Percentiles rank a stretch among this genome's conserved stretches.
phyloP scores from a whole-genome alignment of 2,329 filamentous ascomycete genomes.

The Apiospora rasikravindrae region DNA sequence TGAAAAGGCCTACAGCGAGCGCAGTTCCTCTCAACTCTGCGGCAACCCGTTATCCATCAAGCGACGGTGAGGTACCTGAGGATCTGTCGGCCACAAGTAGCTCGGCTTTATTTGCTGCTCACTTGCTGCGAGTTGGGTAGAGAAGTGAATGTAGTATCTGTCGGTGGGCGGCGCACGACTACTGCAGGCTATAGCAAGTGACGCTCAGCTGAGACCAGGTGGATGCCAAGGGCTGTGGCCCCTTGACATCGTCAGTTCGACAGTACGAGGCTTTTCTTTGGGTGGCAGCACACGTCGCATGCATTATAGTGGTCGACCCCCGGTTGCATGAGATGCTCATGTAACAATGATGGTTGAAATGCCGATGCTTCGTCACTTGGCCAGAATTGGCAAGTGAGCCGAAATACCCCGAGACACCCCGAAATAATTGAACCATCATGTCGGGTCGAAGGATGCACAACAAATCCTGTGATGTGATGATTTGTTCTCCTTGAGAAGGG shows the following conservation, averaged over 20 bases:
- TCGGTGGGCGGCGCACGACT: not conserved
- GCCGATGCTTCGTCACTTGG: conserved; percentile 4
- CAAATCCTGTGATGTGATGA: not conserved
- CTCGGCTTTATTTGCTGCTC: not conserved
- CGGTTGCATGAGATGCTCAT: not conserved
- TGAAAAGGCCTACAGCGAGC: not conserved
- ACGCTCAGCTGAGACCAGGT: not conserved
- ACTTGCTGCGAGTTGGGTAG: not conserved
- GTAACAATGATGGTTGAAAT: not conserved
- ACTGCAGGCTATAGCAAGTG: not conserved
- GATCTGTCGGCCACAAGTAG: not conserved
- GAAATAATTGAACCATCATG: conserved; percentile 3
- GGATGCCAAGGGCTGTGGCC: not conserved
- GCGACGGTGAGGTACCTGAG: not conserved
- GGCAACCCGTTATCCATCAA: not conserved
- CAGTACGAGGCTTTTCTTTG: not conserved
- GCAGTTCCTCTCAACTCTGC: not conserved
- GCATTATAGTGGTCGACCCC: not conserved
- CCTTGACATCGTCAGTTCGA: not conserved
- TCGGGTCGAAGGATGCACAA: not conserved
- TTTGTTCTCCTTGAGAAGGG: not conserved
- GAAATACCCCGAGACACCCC: conserved; percentile 12
- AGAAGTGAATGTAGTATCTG: not conserved
- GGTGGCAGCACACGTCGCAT: not conserved
- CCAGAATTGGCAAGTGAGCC: not conserved